A percentile compares a stretch with the other conserved stretches of the same genome.
Conservation (phyloP, 345 rosid species). For the Dipteronia dyeriana region DNA sequence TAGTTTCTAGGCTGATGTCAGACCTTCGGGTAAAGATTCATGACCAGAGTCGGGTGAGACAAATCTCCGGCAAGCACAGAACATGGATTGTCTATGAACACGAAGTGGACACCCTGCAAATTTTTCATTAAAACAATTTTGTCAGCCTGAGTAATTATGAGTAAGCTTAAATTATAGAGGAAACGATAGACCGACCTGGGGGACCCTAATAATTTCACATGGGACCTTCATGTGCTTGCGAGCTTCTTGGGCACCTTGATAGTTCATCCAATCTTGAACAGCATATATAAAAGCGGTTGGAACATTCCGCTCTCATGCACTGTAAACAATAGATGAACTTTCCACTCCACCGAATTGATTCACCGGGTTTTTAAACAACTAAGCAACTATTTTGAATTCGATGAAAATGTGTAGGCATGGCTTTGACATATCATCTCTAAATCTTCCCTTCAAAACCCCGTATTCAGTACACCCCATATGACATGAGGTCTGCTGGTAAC, state of each 20-base stretch:
- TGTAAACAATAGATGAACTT: conserved; percentile 40
- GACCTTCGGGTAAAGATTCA: conserved; percentile 62
- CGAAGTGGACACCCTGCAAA: conserved; percentile 80
- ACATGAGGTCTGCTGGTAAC: too few species aligned
- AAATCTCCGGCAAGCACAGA: conserved; percentile 73
- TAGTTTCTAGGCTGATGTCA: conserved; percentile 52
- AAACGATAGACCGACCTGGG: conserved; percentile 52
- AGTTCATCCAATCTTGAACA: conserved; percentile 88
- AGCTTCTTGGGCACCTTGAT: conserved; percentile 84
- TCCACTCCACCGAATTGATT: too few species aligned
- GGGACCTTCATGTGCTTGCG: conserved; percentile 84
- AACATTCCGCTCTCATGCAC: conserved; percentile 98
- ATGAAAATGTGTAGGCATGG: too few species aligned
- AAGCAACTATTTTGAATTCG: too few species aligned
- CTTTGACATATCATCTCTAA: too few species aligned
- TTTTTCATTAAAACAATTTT: background rate
- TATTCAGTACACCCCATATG: too few species aligned
- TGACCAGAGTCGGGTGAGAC: conserved; percentile 49
- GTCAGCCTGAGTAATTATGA: background rate
- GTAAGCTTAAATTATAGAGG: background rate
- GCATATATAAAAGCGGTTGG: conserved; percentile 95
- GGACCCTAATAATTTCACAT: conserved; percentile 94
- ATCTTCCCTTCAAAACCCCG: too few species aligned
- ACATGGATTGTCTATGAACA: conserved; percentile 83
- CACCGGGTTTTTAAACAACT: too few species aligned